Evolutionary conservation across 163 green algal species (phyloP).

Genomic region (Chloromonas sp.): DNA sequence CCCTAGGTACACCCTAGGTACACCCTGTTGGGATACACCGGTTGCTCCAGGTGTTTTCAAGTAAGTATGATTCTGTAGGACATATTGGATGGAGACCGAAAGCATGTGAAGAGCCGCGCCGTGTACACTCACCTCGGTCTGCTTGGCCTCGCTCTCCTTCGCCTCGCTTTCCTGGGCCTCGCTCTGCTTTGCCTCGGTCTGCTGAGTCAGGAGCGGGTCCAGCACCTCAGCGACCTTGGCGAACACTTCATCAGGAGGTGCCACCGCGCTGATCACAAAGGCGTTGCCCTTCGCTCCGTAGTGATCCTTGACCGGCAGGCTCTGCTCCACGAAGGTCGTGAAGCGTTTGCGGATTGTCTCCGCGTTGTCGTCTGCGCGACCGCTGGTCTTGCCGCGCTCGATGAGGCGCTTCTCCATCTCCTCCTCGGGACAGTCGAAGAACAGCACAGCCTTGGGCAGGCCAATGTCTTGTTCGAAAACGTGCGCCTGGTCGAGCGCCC

Average conservation of each 20-base stretch:
- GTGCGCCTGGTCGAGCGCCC: conserved; percentile 57
- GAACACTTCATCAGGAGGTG: conserved; percentile 43
- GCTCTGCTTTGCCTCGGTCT: too few relatives aligned
- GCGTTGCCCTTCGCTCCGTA: conserved; percentile 3
- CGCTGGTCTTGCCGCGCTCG: conserved; percentile 49
- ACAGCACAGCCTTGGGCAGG: conserved; percentile 55
- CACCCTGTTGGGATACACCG: too few relatives aligned
- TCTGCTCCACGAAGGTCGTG: conserved; percentile 48
- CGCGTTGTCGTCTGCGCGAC: conserved; percentile 66
- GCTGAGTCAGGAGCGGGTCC: background rate
- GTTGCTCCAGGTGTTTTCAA: too few relatives aligned
- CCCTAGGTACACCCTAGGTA: too few relatives aligned
- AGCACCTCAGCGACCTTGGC: conserved; percentile 21
- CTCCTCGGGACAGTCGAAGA: conserved; percentile 68
- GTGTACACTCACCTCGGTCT: too few relatives aligned
- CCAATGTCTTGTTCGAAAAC: conserved; percentile 48
- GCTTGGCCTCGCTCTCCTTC: too few relatives aligned
- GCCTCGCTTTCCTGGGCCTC: too few relatives aligned
- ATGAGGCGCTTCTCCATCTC: conserved; percentile 40
- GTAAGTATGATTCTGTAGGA: too few relatives aligned
- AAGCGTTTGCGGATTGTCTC: conserved; percentile 70
- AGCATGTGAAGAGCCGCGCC: too few relatives aligned
- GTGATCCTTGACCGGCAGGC: conserved; percentile 18
- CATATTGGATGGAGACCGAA: too few relatives aligned
- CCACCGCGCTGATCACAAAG: conserved; percentile 34